Evolutionary conservation across 2,329 filamentous ascomycete genomes (phyloP), one percentile per base, ranked within the genome.

Genomic region (Colletotrichum plurivorum): DNA sequence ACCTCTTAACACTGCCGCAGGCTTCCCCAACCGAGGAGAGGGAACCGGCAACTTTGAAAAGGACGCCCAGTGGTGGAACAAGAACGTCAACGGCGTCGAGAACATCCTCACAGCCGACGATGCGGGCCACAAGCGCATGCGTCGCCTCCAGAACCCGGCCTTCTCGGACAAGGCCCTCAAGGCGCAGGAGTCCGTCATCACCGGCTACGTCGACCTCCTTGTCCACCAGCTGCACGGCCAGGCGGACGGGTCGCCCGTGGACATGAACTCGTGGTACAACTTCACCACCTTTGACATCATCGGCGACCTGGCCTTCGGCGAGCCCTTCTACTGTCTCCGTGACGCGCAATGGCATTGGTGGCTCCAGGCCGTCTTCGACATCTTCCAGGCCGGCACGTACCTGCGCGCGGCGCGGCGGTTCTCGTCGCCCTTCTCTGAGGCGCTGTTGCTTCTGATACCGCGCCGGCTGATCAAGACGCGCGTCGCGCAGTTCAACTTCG

Each of bases 271-370:
- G 39, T 78, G 73, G 76, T 78, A 73, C 69, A 75, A 74, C 60
- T 77, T 63, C 27, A 69, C 72, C 10, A 77, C 77, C 0, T 79
- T 79, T 52, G 77, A 79, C 59, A 70, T 78, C 18, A 75, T 79
- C 39, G 77, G 76, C 5, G 73, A 77, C 51, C 69, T 78, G 5
- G 71, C 72, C 5, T 78, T 78, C 59, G 77, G 76, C 10, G 75
- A 76, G 48, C 67, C 73, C 2, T 79, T 78, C 59, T 72, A 72
- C 6, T 76, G 76, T 27, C 72, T 79, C 1, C 57, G 74, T 3
- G 68, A 71, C 1, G 67, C 66, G 5, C 57, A 61, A 16, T 75
- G 73, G 48, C 76, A 78, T 46, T 73, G 74, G 12, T 78, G 75
- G 73, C 74, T 79, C 3, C 58, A 49, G 1, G 63, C 73, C 0